A percentile compares a stretch with the other conserved stretches of the same genome.
Conservation (phyloP, 1,139 yeast genomes). For the Yamadazyma dendronema region DNA sequence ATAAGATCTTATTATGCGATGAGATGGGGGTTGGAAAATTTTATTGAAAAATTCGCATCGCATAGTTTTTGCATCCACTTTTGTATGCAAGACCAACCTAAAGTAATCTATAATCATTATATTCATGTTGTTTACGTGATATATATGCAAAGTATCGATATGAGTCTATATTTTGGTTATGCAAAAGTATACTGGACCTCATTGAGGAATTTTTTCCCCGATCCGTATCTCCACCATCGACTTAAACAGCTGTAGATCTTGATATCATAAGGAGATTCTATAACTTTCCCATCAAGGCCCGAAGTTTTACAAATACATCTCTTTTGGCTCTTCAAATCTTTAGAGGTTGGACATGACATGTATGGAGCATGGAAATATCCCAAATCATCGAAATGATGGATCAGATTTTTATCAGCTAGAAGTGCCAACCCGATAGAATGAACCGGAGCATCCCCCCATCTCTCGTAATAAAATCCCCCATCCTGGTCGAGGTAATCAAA, state of each 20-base stretch:
- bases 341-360: conserved; percentile 70
- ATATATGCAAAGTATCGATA: no score
- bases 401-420: conserved; percentile 61
- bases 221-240: conserved; percentile 82
- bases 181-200: conserved; percentile 25
- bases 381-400: conserved; percentile 88
- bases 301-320: conserved; percentile 67
- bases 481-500: conserved; percentile 66
- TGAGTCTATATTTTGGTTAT: no score
- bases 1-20: conserved; percentile 6
- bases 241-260: conserved; percentile 70
- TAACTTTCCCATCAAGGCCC: conserved; percentile 33
- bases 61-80: conserved; percentile 6
- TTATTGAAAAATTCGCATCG: conserved; percentile 5
- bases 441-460: conserved; percentile 99
- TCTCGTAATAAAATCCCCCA: conserved; percentile 86
- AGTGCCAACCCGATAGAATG: conserved; percentile 77
- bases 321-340: conserved; percentile 48
- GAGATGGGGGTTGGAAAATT: conserved; percentile 14
- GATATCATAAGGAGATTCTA: conserved; percentile 50
- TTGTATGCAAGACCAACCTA: background rate
- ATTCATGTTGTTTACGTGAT: no score
- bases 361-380: conserved; percentile 88
- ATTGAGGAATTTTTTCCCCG: conserved; percentile 49
- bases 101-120: no score